Conservation (phyloP, 2,329 filamentous ascomycete species). For the Cordyceps farinosa region DNA sequence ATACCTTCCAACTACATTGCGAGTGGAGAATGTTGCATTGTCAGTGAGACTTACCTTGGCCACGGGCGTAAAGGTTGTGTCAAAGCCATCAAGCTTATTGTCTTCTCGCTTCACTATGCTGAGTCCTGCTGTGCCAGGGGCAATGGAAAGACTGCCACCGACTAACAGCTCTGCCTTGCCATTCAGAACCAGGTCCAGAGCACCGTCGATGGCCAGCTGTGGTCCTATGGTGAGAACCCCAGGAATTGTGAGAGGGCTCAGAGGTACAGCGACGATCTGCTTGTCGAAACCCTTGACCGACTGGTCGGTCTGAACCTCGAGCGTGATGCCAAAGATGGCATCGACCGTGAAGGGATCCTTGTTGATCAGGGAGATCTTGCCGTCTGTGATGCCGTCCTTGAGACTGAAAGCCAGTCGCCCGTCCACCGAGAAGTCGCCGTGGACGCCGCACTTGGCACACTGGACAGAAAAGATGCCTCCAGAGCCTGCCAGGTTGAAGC, state of each 20-base stretch:
- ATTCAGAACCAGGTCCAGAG: neutral
- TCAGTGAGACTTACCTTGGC: neutral
- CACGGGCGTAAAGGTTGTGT: neutral
- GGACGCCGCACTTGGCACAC: conserved; percentile 12
- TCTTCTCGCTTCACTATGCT: too few relatives aligned
- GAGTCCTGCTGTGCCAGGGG: neutral
- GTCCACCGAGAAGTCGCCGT: conserved; percentile 4
- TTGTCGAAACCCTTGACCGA: neutral
- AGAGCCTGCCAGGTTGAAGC: neutral
- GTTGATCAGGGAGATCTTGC: neutral
- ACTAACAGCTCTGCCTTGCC: neutral
- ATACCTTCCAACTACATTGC: too few relatives aligned
- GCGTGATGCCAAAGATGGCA: neutral
- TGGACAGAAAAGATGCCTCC: neutral
- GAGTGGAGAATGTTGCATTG: neutral
- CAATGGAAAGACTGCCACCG: neutral
- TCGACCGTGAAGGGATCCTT: neutral
- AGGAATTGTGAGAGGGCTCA: neutral
- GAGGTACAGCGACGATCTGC: neutral
- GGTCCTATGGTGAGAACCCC: neutral
- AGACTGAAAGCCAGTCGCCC: conserved; percentile 7
- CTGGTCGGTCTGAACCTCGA: neutral
- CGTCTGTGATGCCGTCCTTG: conserved; percentile 2
- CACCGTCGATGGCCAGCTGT: neutral
- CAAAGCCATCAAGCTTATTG: neutral